Conservation (phyloP, 331 rosid genomes). For the Rosa hybrid region DNA sequence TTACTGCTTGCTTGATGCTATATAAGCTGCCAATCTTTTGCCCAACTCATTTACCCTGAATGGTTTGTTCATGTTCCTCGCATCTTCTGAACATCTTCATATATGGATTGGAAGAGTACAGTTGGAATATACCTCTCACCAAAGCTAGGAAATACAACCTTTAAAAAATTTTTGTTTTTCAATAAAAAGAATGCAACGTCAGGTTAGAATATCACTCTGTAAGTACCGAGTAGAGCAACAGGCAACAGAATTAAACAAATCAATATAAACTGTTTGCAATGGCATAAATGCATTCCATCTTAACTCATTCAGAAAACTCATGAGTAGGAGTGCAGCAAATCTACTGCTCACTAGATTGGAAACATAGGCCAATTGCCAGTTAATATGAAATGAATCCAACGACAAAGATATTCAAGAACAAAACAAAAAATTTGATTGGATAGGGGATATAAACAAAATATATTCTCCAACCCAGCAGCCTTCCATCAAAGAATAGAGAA, state of each 20-base stretch:
- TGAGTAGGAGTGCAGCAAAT: background rate
- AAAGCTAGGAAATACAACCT: slow-evolving; percentile 94
- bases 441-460: background rate
- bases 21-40: slow-evolving; percentile 31
- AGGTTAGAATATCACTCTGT: background rate
- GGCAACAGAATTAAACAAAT: background rate
- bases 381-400: background rate
- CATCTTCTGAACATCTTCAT: slow-evolving; percentile 75
- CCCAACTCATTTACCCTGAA: slow-evolving; percentile 11
- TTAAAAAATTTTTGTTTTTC: background rate
- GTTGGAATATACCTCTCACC: slow-evolving; percentile 90
- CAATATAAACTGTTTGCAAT: background rate
- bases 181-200: background rate
- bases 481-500: background rate
- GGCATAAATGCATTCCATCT: background rate
- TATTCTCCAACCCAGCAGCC: background rate
- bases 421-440: background rate
- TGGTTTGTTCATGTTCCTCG: slow-evolving; percentile 16
- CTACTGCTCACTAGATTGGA: background rate
- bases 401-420: background rate
- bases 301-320: background rate
- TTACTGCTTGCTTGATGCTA: slow-evolving; percentile 19
- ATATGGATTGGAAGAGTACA: slow-evolving; percentile 70
- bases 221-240: background rate
- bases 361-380: background rate